Base-by-base conservation (phyloP, 495 filamentous ascomycete species). In the Neurospora sp. region DNA sequence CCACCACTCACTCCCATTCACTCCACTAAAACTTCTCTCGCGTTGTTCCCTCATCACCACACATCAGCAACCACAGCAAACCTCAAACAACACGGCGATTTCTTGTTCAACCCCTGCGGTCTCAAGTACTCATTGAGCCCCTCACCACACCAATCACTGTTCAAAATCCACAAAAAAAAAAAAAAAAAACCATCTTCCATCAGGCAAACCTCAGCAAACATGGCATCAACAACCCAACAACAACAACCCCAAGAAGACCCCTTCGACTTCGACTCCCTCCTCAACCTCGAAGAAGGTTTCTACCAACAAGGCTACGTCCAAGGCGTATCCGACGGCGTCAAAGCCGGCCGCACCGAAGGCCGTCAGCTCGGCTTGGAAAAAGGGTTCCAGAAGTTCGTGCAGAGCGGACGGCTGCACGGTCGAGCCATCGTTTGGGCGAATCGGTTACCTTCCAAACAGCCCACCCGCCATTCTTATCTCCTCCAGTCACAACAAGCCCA, bases 311-410 rank as follows among this genome's bases (percentile, higher is more conserved):
- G 96, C 44, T 94, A 93, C 81, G 81, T 85, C 10, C 84, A 94
- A 72, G 96, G 96, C 22, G 77, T 87, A 39, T 83, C 84, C 53
- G 96, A 97, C 80, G 96, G 96, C 37, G 84, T 88, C n/a, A 84
- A 86, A 76, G 89, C 93, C 16, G 96, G 96, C 12, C 90, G 89
- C 39, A 88, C 91, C 68, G 96, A 99, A 86, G 96, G 96, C 46
- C 91, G 92, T 42, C 85, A 92, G 14, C 93, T 98, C 78, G 96
- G 95, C 0, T 86, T 98, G 4, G 92, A 96, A 77, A 96, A 96
- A 75, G 96, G 94, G 1, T 98, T 95, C 73, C 92, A 96, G 77
- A 98, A 97, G 82, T 97, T 93, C 76, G 75, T 89, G 16, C 90
- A 92, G 72, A 87, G 94, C 76, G 96, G 96, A 1, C 85, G 85